These are phyloP conservation scores for Trichoderma oligosporum DNA, from an alignment of 2,329 filamentous ascomycete species.

Conservation along the genomic window DNA sequence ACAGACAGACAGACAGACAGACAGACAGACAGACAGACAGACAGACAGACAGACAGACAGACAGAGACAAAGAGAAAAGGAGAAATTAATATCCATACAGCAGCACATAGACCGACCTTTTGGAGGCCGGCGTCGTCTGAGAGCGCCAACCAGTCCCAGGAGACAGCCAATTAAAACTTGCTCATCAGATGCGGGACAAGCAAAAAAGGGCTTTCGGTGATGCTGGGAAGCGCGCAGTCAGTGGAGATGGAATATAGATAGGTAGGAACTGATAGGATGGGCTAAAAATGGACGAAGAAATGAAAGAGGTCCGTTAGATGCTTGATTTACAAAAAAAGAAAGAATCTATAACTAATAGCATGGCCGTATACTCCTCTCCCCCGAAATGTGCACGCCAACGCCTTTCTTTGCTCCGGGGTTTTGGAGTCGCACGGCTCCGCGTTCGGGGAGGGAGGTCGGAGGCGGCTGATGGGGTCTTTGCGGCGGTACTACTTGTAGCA, in stretches of 20 bases:
- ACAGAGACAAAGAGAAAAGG: neutral
- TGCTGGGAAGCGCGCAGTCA: neutral
- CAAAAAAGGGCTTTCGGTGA: neutral
- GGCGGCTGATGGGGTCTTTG: neutral
- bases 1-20: too few relatives aligned
- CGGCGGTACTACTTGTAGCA: too few relatives aligned
- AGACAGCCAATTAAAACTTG: constrained; percentile 41
- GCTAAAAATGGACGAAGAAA: neutral
- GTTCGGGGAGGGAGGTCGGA: constrained; percentile 5
- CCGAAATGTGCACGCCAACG: neutral
- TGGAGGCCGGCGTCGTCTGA: constrained; percentile 4
- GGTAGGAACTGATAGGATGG: neutral
- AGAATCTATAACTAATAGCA: too few relatives aligned
- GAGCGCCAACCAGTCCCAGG: neutral
- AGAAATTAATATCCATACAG: too few relatives aligned
- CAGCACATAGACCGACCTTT: neutral
- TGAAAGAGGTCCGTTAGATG: too few relatives aligned
- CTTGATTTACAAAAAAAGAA: too few relatives aligned
- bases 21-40: too few relatives aligned
- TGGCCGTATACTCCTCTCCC: too few relatives aligned
- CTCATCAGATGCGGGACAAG: constrained; percentile 27
- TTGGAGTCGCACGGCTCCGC: constrained; percentile 9
- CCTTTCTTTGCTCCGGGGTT: neutral
- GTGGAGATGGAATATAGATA: constrained; percentile 6
- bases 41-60: too few relatives aligned